Percentiles rank a stretch among this genome's conserved stretches.
Conservation (phyloP, 768 basidiomycete species). For the Fistulinella prunicolor region DNA sequence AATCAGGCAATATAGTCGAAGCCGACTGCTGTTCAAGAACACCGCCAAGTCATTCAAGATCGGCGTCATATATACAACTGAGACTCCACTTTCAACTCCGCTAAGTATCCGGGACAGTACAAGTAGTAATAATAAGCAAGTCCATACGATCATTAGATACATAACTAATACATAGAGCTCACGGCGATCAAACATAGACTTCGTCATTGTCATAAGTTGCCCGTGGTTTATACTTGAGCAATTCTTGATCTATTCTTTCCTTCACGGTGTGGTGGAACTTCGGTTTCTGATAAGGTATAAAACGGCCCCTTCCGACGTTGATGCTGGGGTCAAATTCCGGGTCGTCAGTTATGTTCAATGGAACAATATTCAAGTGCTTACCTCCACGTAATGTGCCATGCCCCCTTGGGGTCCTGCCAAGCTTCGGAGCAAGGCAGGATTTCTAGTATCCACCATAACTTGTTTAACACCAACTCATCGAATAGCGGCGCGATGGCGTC, state of each 20-base stretch:
- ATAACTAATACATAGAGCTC: no score
- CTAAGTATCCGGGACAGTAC: no score
- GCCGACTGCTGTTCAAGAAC: no score
- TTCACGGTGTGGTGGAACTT: conserved; percentile 65
- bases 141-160: no score
- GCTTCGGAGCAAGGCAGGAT: conserved; percentile 51
- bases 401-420: conserved; percentile 55
- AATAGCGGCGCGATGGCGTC: conserved; percentile 48
- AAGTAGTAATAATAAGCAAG: no score
- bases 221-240: conserved; percentile 54
- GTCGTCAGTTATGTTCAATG: background rate
- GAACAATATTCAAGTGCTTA: conserved; percentile 32
- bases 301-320: conserved; percentile 57
- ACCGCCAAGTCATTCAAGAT: no score
- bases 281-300: conserved; percentile 44
- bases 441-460: conserved; percentile 73
- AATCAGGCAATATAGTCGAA: no score
- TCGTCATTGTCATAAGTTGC: conserved; percentile 49
- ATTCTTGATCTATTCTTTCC: conserved; percentile 47
- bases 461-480: conserved; percentile 45
- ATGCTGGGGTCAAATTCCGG: conserved; percentile 13
- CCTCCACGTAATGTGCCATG: conserved; percentile 56
- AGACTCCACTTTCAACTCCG: no score
- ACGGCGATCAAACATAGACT: conserved; percentile 43
- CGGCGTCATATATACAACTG: no score